phyloP scores from a whole-genome alignment of 208 protist genomes.

The Blechomonas ayalai region DNA sequence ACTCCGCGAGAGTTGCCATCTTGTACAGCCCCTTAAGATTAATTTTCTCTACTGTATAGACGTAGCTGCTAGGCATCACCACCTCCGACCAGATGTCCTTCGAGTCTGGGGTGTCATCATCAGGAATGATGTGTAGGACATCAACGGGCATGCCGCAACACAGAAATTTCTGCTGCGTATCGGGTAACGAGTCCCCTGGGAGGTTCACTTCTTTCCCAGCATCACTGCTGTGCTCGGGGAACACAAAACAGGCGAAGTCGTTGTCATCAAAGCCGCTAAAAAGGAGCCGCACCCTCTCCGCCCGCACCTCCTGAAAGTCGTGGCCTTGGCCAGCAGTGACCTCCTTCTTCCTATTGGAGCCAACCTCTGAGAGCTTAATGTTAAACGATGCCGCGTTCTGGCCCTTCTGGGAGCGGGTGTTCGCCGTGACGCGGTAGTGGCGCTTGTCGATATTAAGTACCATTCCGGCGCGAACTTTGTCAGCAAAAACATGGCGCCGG shows the following conservation, averaged over 20 bases:
- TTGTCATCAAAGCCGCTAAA: slow-evolving; percentile 90
- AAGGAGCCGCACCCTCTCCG: slow-evolving; percentile 70
- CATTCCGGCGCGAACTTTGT: slow-evolving; percentile 83
- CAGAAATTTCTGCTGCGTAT: slow-evolving; percentile 80
- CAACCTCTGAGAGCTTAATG: slow-evolving; percentile 78
- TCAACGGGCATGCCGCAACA: slow-evolving; percentile 82
- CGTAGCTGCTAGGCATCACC: slow-evolving; percentile 79
- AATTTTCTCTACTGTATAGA: slow-evolving; percentile 84
- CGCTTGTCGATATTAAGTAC: slow-evolving; percentile 74
- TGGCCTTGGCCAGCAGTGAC: slow-evolving; percentile 78
- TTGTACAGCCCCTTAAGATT: slow-evolving; percentile 80
- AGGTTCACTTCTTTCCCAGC: slow-evolving; percentile 80
- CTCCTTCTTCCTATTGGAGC: slow-evolving; percentile 70
- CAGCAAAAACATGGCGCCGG: slow-evolving; percentile 66
- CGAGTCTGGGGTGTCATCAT: slow-evolving; percentile 31
- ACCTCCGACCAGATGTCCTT: slow-evolving; percentile 80
- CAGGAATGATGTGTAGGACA: slow-evolving; percentile 72
- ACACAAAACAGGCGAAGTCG: slow-evolving; percentile 85
- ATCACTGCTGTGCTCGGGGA: slow-evolving; percentile 70
- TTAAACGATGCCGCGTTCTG: slow-evolving; percentile 87
- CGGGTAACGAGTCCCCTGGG: slow-evolving; percentile 55
- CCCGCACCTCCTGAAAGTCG: slow-evolving; percentile 76
- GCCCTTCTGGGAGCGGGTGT: slow-evolving; percentile 86
- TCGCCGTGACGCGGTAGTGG: slow-evolving; percentile 68
- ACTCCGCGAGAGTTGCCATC: slow-evolving; percentile 82